Conservation (phyloP, 192 early-diverging fungal genomes). For the Martensiomyces pterosporus region DNA sequence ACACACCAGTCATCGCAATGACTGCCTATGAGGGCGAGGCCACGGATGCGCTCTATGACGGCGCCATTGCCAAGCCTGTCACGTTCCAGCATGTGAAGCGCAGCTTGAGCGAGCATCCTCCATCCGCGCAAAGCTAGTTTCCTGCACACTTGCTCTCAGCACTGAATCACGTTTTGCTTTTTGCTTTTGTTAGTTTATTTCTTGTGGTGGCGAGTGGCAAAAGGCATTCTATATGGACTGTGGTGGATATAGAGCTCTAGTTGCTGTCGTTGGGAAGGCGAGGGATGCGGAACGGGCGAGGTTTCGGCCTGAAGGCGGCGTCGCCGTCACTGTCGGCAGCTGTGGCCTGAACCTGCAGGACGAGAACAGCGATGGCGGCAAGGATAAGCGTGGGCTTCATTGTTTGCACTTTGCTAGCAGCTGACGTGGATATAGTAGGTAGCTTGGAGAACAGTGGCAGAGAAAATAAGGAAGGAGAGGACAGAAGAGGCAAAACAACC, state of each 20-base stretch:
- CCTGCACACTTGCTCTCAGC: no score
- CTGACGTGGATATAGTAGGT: no score
- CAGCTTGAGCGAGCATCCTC: no score
- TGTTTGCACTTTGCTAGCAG: no score
- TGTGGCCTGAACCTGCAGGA: not conserved
- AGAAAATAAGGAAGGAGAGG: not conserved
- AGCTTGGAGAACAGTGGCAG: not conserved
- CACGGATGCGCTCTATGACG: conserved; percentile 31
- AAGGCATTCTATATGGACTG: no score
- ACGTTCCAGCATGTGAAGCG: conserved; percentile 16
- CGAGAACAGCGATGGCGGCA: conserved; percentile 1
- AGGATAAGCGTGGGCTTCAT: conserved; percentile 1
- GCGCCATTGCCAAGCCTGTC: conserved; percentile 30
- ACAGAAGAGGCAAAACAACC: no score
- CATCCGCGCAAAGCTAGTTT: no score
- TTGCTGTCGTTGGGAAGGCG: not conserved
- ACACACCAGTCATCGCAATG: conserved; percentile 78
- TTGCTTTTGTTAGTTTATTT: not conserved
- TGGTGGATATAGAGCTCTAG: not conserved
- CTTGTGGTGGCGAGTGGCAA: no score
- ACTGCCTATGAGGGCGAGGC: conserved; percentile 69
- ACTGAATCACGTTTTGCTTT: no score
- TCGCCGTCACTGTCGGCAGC: not conserved
- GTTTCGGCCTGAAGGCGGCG: not conserved
- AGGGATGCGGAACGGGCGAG: conserved; percentile 1